phyloP scores from a whole-genome alignment of 108 stramenopile genomes.

The Nitzschia putrida region DNA sequence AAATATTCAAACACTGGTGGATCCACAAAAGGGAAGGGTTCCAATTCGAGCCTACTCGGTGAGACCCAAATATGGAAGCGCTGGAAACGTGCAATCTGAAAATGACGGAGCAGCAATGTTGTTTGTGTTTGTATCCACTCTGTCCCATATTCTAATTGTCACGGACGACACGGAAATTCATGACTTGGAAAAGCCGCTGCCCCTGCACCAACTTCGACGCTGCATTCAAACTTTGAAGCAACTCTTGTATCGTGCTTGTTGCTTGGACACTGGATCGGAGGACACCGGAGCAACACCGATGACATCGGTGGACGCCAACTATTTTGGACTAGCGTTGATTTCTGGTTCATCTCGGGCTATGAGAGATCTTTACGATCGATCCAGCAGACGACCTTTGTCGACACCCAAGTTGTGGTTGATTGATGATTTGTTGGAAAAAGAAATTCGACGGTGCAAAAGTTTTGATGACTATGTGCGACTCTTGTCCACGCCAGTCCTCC shows the following conservation, averaged over 20 bases:
- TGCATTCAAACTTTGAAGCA: slow-evolving; percentile 77
- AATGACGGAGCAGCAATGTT: slow-evolving; percentile 63
- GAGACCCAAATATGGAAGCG: slow-evolving; percentile 17
- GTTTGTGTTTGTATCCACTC: slow-evolving; percentile 60
- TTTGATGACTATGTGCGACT: slow-evolving; percentile 59
- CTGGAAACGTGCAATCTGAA: background rate
- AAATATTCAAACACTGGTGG: slow-evolving; percentile 54
- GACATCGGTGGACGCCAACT: slow-evolving; percentile 38
- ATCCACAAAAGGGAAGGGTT: slow-evolving; percentile 42
- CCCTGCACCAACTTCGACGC: slow-evolving; percentile 76
- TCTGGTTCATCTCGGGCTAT: slow-evolving; percentile 57
- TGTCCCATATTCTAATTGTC: slow-evolving; percentile 79
- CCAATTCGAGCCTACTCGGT: slow-evolving; percentile 21
- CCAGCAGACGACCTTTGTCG: slow-evolving; percentile 78
- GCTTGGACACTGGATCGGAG: slow-evolving; percentile 46
- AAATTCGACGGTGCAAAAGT: slow-evolving; percentile 65
- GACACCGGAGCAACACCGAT: background rate
- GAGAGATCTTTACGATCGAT: slow-evolving; percentile 82
- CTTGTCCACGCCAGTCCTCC: slow-evolving; percentile 64
- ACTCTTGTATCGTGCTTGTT: slow-evolving; percentile 75
- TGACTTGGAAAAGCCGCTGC: slow-evolving; percentile 79
- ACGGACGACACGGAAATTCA: slow-evolving; percentile 89
- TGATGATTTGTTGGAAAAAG: slow-evolving; percentile 69
- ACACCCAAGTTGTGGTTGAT: slow-evolving; percentile 82
- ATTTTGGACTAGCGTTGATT: slow-evolving; percentile 77